These are phyloP conservation scores for Blastobotrys capitulatus DNA, from an alignment of 1,139 yeast species.

Conservation along the genomic window DNA sequence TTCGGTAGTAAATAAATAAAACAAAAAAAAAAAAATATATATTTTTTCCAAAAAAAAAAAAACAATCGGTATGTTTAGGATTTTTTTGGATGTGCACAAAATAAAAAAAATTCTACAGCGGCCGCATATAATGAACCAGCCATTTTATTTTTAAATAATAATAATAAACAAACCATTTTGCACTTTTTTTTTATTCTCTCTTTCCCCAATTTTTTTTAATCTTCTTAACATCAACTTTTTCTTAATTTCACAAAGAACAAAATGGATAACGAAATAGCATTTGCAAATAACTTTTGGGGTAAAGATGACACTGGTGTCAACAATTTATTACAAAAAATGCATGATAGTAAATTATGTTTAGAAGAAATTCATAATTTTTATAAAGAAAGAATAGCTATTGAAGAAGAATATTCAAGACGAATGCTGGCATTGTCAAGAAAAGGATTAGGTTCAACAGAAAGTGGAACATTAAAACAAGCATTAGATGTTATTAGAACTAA, in stretches of 20 bases:
- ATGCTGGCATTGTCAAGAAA: conserved; percentile 48
- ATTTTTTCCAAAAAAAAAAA: not conserved
- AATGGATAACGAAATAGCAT: conserved; percentile 43
- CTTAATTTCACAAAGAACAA: conserved; percentile 41
- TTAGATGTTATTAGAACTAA: conserved; percentile 56
- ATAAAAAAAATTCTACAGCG: not conserved
- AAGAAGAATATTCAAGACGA: conserved; percentile 63
- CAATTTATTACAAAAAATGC: conserved; percentile 44
- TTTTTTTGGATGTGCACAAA: not conserved
- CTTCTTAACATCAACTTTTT: not conserved
- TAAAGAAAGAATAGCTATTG: conserved; percentile 50
- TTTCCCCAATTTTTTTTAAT: not conserved
- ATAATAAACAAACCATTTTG: not conserved
- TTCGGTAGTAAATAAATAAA: conserved; percentile 12
- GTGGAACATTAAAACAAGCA: conserved; percentile 52
- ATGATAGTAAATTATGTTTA: conserved; percentile 44
- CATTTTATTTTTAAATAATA: not conserved
- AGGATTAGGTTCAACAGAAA: conserved; percentile 53
- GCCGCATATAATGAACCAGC: not conserved
- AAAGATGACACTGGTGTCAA: conserved; percentile 47
- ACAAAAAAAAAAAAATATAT: not conserved
- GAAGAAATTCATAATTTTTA: conserved; percentile 41
- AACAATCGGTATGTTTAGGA: not conserved
- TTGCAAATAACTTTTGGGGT: conserved; percentile 51
- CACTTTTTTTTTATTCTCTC: not conserved